phyloP scores from a whole-genome alignment of 129 eudicot species.

The Saussurea involucrata region DNA sequence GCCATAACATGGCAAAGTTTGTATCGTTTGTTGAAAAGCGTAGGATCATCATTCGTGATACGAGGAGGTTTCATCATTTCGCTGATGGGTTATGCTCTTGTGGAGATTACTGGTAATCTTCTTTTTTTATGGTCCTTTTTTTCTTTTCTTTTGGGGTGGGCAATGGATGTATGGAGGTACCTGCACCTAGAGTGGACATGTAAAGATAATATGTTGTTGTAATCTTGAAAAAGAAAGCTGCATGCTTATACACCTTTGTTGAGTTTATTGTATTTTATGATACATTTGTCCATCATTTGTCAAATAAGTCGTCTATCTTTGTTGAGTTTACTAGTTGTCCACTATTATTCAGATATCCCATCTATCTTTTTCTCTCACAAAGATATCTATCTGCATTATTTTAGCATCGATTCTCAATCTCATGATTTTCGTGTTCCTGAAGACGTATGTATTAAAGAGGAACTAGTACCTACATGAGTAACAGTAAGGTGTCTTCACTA shows the following conservation, averaged over 20 bases:
- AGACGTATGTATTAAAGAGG: background rate
- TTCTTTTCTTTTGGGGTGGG: too few relatives aligned
- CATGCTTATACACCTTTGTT: background rate
- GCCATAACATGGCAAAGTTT: conserved; percentile 46
- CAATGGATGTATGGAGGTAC: too few relatives aligned
- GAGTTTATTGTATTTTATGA: background rate
- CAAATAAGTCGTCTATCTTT: background rate
- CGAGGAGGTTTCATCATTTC: conserved; percentile 51
- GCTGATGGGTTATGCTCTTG: conserved; percentile 47
- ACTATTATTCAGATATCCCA: background rate
- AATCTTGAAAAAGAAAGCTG: background rate
- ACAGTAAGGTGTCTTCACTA: background rate
- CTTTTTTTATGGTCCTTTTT: background rate
- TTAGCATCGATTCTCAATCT: background rate
- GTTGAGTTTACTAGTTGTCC: too few relatives aligned
- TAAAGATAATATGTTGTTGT: background rate
- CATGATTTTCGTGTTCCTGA: background rate
- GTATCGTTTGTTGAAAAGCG: conserved; percentile 45
- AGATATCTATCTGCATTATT: background rate
- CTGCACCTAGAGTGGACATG: too few relatives aligned
- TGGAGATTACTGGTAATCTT: conserved; percentile 50
- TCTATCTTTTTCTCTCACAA: background rate
- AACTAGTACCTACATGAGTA: background rate
- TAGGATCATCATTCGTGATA: conserved; percentile 42
- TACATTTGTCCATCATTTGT: background rate